Evolutionary conservation across 2,329 filamentous ascomycete species (phyloP).

Genomic region (Ophidiomyces ophidiicola): DNA sequence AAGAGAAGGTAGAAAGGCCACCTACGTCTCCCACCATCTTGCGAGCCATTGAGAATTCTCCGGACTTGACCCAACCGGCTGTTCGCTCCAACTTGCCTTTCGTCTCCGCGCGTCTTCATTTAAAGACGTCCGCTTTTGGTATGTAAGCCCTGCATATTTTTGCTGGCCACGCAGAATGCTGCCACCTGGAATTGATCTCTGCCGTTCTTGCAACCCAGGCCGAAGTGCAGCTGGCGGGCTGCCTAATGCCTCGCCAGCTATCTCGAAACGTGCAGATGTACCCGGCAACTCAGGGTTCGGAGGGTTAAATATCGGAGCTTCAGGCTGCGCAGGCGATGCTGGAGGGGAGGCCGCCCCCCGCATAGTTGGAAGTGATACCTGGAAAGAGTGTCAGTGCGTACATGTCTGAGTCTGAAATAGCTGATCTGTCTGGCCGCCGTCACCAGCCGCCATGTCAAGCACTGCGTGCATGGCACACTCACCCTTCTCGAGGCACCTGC

Average conservation of each 20-base stretch:
- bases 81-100: conserved; percentile 36
- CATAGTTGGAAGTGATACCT: not conserved
- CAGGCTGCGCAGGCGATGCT: not conserved
- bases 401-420: not conserved
- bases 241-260: too few relatives aligned
- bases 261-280: not conserved
- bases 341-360: conserved; percentile 1
- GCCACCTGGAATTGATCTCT: conserved; percentile 3
- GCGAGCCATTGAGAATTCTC: conserved; percentile 27
- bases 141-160: conserved; percentile 28
- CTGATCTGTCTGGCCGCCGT: not conserved
- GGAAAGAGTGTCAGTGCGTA: not conserved
- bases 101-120: conserved; percentile 28
- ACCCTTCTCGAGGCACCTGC: conserved; percentile 10
- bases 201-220: too few relatives aligned
- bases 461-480: conserved; percentile 1
- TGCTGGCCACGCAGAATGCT: conserved; percentile 7
- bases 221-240: not conserved
- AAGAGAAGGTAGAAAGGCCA: conserved; percentile 13
- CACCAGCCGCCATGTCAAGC: not conserved
- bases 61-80: conserved; percentile 21
- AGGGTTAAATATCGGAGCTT: conserved; percentile 18
- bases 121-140: conserved; percentile 33
- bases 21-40: conserved; percentile 31
- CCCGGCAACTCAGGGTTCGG: conserved; percentile 14